Conservation (phyloP, 23 red algal species). For the Cyanidiococcus yangmingshanensis region DNA sequence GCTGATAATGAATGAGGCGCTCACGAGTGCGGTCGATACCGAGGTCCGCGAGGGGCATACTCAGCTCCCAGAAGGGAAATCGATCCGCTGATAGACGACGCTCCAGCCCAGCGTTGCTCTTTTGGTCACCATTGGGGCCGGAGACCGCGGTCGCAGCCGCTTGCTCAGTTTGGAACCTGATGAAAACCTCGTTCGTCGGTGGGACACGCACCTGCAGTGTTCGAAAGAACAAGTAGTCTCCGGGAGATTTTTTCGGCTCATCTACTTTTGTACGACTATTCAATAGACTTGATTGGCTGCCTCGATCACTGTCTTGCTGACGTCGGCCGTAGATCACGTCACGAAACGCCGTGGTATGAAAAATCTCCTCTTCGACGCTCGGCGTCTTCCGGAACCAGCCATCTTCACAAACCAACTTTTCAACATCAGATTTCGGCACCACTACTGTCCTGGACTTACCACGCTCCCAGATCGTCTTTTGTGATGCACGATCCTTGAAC, state of each 20-base stretch:
- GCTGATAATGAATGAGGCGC: background rate
- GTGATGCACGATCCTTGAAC: background rate
- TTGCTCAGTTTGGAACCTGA: background rate
- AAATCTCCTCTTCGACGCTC: conserved; percentile 14
- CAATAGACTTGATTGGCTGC: no score
- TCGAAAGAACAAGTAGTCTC: background rate
- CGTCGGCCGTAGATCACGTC: conserved; percentile 15
- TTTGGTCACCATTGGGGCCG: background rate
- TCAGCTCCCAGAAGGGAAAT: background rate
- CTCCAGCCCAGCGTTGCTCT: background rate
- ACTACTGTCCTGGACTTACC: background rate
- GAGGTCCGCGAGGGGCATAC: background rate
- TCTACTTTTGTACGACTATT: no score
- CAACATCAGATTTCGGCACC: background rate
- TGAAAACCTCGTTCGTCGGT: background rate
- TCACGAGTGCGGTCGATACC: background rate
- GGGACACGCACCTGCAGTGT: conserved; percentile 6
- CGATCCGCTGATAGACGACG: conserved; percentile 2
- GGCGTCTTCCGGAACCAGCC: background rate
- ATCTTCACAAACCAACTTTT: background rate
- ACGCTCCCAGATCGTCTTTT: background rate
- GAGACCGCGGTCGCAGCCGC: background rate
- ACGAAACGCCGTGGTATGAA: conserved; percentile 11
- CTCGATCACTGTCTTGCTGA: background rate
- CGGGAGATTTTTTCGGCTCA: background rate